Evolutionary conservation across 371 early-diverging fungal species (phyloP), one percentile per base, ranked within the genome.

Genomic region (Batkoa obscura): DNA sequence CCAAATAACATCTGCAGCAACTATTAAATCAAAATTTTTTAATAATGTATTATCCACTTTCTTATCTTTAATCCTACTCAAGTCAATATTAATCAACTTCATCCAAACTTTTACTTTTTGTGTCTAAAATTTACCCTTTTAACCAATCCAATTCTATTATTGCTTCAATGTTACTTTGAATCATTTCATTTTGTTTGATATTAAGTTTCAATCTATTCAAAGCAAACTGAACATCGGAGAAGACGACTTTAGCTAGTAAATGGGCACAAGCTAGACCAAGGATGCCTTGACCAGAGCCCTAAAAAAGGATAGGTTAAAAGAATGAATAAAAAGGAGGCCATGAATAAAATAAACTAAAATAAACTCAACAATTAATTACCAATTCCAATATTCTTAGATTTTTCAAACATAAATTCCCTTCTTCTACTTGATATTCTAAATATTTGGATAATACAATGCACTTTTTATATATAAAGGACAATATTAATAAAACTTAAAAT

Each of bases 1-100:
- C 73, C 73, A 72, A 4, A 72, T 63, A 23, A 72, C 70, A 52
- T 72, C 73, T 2, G 71, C 60, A n/a, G 72, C 73, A 17, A 72
- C 41, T 23, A 72, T 68, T 33, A 62, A 64, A 55, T 73, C 70
- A 35, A 66, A 50, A 34, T 55, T 47, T 36, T 3, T 32, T 1
- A 32, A 9, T 42, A 17, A 23, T 37, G 35, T 38, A 45, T 42
- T 17, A 37, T 50, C 35, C 6, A 50, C 17, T 15, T 35, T 9
- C 13, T n/a, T 9, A 46, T 15, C 30, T 39, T 32, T n/a, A 38
- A 39, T 13, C 36, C 17, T 33, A 39, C 9, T 31, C 41, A 39
- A 30, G 52, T 9, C 34, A 57, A 35, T 3, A 52, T 32, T 15
- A 41, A 34, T 23, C 45, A 47, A 57, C 6, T 15, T 15, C 4